Evolutionary conservation across 2,329 filamentous ascomycete species (phyloP).

Genomic region (Dactylellina haptotyla): DNA sequence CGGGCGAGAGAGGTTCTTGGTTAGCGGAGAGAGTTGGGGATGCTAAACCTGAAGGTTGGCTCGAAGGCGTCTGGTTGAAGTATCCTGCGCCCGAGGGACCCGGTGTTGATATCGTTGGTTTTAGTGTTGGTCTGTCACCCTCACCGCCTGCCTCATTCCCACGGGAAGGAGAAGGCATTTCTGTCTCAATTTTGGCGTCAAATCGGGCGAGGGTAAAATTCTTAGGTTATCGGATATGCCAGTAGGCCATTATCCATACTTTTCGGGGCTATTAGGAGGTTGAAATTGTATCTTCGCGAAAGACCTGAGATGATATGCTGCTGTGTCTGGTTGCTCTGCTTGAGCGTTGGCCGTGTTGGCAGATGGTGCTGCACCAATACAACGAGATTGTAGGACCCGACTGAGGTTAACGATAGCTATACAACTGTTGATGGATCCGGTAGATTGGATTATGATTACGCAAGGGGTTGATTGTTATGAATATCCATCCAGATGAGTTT

Average conservation of each 20-base stretch:
- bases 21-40: constrained; percentile 25
- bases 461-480: too few relatives aligned
- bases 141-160: background rate
- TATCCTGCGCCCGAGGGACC: constrained; percentile 3
- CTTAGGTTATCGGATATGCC: constrained; percentile 10
- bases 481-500: too few relatives aligned
- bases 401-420: too few relatives aligned
- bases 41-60: constrained; percentile 4
- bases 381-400: too few relatives aligned
- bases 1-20: constrained; percentile 44
- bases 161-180: constrained; percentile 28
- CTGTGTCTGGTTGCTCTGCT: too few relatives aligned
- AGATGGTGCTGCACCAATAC: too few relatives aligned
- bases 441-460: too few relatives aligned
- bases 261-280: background rate
- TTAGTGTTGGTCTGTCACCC: constrained; percentile 13
- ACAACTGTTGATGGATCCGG: too few relatives aligned
- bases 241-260: constrained; percentile 10
- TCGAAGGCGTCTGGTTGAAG: constrained; percentile 12
- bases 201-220: background rate
- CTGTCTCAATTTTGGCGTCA: background rate
- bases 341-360: too few relatives aligned
- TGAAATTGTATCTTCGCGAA: background rate
- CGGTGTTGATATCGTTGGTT: constrained; percentile 28
- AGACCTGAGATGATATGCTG: background rate